These are phyloP conservation scores for Citrus unshiu DNA, from an alignment of 345 rosid genomes.

Conservation along the genomic window DNA sequence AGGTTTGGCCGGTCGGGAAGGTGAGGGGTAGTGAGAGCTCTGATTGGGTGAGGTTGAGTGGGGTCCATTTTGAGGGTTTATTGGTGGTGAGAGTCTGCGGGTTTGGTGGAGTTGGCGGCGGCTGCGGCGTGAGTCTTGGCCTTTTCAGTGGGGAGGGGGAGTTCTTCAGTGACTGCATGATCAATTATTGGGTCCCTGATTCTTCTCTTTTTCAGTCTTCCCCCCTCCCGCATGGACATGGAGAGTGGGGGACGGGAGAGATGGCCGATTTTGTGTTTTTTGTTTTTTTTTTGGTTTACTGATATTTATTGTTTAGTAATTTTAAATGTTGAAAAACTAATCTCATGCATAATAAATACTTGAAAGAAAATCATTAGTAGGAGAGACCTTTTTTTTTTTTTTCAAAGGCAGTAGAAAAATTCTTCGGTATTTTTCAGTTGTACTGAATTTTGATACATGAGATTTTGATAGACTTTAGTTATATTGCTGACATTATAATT, in stretches of 20 bases:
- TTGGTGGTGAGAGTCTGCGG: conserved; percentile 10
- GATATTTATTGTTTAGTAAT: no score
- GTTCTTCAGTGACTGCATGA: background rate
- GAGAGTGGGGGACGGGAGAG: background rate
- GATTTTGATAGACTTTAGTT: no score
- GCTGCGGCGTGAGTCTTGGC: conserved; percentile 31
- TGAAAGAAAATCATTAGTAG: no score
- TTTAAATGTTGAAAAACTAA: no score
- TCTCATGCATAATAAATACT: no score
- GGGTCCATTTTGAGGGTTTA: conserved; percentile 37
- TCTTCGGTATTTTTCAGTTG: no score
- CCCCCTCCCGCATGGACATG: background rate
- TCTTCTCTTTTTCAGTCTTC: no score
- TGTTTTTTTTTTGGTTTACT: no score
- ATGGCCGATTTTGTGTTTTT: background rate
- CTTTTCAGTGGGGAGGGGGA: background rate
- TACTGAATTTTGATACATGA: no score
- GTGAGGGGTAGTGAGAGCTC: conserved; percentile 80
- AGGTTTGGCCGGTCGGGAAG: conserved; percentile 95
- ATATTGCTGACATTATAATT: no score
- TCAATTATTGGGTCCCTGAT: background rate
- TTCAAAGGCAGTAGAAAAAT: no score
- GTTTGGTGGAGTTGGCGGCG: conserved; percentile 27
- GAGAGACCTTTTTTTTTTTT: no score
- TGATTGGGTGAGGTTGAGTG: conserved; percentile 51